Base-by-base conservation (phyloP, 192 early-diverging fungal genomes). In the Coemansia sp. region DNA sequence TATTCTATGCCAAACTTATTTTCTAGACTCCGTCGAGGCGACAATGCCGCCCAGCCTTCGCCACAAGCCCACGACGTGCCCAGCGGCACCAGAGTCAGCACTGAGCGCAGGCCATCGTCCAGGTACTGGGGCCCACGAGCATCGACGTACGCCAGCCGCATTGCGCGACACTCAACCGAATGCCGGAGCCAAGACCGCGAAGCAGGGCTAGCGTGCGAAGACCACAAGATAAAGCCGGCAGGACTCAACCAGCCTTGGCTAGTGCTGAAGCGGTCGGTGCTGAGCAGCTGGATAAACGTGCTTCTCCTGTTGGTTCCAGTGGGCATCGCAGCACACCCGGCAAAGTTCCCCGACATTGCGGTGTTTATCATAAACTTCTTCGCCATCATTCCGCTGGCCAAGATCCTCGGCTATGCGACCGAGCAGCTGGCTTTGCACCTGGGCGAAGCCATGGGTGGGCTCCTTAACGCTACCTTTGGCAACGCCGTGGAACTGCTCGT, bases 401-500 rank as follows among this genome's bases (percentile, higher is more conserved):
- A 96, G 66, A 72, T 89, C 52, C 81, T 92, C 6, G 88, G 85
- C 50, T 77, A 88, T 55, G 87, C 89, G 12, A 95, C 93, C 23
- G 92, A 95, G 55, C 88, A 95, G 65, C 55, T 93, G 62, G 83
- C 84, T 0, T 69, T 85, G 73, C 66, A 80, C 28, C 61, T 84
- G 36, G 86, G 87, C 64, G 84, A 86, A 37, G 77, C 87, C 36
- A 82, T 96, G 39, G 96, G 94, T 43, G 94, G 91, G 18, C 84
- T 98, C 13, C 72, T 98, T 50, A 94, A 94, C 69, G 86, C 85
- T 0, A 85, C 85, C 9, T 83, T 87, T 81, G 93, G 95, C 33
- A 98, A 97, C 62, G 91, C 91, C 2, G 91, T 96, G 10, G 92
- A 93, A 69, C 65, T 93, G 77, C 88, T 98, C 68, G 84, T 98